phyloP scores from a whole-genome alignment of 2,329 filamentous ascomycete genomes.

The Zarea fungicola region DNA sequence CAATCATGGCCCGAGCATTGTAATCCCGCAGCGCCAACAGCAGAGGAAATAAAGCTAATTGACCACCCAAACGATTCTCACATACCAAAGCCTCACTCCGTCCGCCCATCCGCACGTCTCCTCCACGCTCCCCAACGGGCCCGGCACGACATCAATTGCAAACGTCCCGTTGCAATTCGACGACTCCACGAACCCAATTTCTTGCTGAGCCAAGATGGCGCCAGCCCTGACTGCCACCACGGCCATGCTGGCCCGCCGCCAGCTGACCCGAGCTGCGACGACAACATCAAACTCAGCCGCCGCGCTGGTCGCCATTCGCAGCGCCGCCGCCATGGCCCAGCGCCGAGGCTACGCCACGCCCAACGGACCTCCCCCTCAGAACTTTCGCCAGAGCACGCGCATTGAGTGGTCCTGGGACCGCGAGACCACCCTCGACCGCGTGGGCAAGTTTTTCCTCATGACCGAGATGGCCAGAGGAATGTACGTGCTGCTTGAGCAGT shows the following conservation, averaged over 20 bases:
- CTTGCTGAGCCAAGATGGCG: constrained; percentile 25
- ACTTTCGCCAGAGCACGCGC: constrained; percentile 71
- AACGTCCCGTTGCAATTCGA: constrained; percentile 6
- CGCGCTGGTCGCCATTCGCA: constrained; percentile 19
- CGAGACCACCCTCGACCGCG: constrained; percentile 73
- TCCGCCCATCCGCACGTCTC: neutral
- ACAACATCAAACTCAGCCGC: constrained; percentile 12
- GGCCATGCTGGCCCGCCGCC: constrained; percentile 32
- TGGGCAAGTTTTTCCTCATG: constrained; percentile 92
- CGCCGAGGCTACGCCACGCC: constrained; percentile 58
- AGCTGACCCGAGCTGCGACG: constrained; percentile 25
- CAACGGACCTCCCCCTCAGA: constrained; percentile 69
- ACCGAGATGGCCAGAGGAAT: constrained; percentile 95
- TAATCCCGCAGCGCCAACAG: constrained; percentile 33
- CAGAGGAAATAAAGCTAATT: constrained; percentile 13
- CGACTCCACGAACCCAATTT: neutral
- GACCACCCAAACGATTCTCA: constrained; percentile 11
- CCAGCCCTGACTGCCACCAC: constrained; percentile 27
- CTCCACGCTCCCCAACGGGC: neutral
- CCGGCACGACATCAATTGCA: constrained; percentile 12
- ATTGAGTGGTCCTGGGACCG: constrained; percentile 75
- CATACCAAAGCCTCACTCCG: constrained; percentile 12
- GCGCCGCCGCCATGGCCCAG: constrained; percentile 20
- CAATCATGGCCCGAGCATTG: constrained; percentile 34
- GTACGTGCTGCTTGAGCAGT: constrained; percentile 97